phyloP scores from a whole-genome alignment of 306 rosid species.

The Begonia peltatifolia region DNA sequence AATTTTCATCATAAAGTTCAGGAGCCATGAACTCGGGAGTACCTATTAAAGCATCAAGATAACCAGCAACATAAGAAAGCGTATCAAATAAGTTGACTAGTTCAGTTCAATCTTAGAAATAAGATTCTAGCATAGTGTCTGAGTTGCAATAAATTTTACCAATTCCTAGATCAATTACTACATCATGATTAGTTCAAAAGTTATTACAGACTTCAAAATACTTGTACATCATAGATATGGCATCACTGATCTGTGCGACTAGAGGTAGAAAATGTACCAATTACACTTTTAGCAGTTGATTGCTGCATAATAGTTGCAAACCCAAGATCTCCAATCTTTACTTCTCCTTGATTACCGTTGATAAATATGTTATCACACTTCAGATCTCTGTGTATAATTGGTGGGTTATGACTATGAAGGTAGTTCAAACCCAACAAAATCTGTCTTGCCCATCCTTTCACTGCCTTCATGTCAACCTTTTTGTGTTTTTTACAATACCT shows the following conservation, averaged over 20 bases:
- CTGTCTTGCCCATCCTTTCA: constrained; percentile 95
- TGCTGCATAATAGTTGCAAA: constrained; percentile 82
- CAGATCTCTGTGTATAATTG: constrained; percentile 81
- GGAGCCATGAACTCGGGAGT: constrained; percentile 99
- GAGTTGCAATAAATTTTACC: no score
- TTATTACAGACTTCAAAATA: no score
- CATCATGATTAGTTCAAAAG: no score
- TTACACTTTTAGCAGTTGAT: constrained; percentile 73
- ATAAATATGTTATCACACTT: constrained; percentile 88
- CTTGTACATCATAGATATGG: background rate
- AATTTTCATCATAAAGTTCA: constrained; percentile 90
- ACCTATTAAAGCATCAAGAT: constrained; percentile 21
- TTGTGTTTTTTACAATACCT: constrained; percentile 71
- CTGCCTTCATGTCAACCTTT: constrained; percentile 59
- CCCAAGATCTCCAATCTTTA: constrained; percentile 95
- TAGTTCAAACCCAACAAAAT: constrained; percentile 64
- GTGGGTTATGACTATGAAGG: constrained; percentile 70
- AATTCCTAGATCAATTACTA: background rate
- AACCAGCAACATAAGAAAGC: background rate
- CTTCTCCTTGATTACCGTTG: constrained; percentile 72
- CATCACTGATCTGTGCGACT: background rate
- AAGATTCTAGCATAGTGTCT: no score
- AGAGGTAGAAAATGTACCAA: constrained; percentile 27
- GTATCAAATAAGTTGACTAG: no score
- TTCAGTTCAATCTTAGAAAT: no score